Conservation (phyloP, 768 basidiomycete species). For the Boletus pseudopeckii region DNA sequence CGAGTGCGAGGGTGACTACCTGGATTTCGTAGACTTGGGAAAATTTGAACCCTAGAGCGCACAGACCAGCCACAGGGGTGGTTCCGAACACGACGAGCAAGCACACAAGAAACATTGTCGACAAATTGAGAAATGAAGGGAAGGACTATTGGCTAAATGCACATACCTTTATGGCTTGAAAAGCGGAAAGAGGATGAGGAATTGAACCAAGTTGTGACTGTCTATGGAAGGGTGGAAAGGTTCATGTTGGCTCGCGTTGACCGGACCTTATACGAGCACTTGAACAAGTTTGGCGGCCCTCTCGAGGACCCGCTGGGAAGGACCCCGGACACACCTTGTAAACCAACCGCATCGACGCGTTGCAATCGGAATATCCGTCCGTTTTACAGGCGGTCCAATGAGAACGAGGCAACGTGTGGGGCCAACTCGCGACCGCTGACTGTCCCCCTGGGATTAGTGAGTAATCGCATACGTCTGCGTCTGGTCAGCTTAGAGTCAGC, state of each 20-base stretch:
- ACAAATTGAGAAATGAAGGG: conserved; percentile 8
- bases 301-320: conserved; percentile 16
- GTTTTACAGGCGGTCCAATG: background rate
- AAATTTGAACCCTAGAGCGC: conserved; percentile 21
- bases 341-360: background rate
- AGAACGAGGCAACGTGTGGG: conserved; percentile 6
- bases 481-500: conserved; percentile 1
- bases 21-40: conserved; percentile 7
- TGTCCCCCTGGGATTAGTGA: conserved; percentile 1
- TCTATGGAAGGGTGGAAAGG: conserved; percentile 41
- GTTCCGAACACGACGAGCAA: conserved; percentile 5
- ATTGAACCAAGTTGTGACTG: conserved; percentile 32
- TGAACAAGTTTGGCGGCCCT: conserved; percentile 23
- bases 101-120: background rate
- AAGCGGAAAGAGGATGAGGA: conserved; percentile 5
- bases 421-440: conserved; percentile 1
- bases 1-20: conserved; percentile 5
- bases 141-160: background rate
- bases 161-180: conserved; percentile 15
- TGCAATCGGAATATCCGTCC: conserved; percentile 2
- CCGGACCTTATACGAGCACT: conserved; percentile 57
- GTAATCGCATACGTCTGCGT: conserved; percentile 7
- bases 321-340: conserved; percentile 30
- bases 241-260: conserved; percentile 48
- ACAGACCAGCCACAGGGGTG: conserved; percentile 33